Percentiles rank a stretch among this genome's conserved stretches.
Conservation (phyloP, 768 basidiomycete genomes). For the Boletus speciosus region DNA sequence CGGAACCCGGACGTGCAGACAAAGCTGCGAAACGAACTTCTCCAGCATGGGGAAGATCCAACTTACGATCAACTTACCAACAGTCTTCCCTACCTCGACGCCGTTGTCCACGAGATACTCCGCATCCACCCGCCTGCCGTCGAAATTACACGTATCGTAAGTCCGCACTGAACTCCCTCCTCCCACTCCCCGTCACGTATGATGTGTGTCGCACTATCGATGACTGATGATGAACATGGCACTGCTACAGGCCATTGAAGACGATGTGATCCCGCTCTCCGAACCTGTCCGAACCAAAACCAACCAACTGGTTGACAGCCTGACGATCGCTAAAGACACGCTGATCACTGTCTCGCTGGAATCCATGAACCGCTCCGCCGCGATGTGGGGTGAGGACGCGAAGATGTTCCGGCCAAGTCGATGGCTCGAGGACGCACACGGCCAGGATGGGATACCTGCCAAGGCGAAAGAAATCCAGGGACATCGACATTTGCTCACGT, state of each 20-base stretch:
- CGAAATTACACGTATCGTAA: neutral
- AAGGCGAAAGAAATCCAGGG: constrained; percentile 43
- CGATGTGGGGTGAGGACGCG: constrained; percentile 59
- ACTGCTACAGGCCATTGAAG: constrained; percentile 38
- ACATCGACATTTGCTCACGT: constrained; percentile 41
- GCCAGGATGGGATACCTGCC: constrained; percentile 14
- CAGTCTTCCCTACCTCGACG: constrained; percentile 51
- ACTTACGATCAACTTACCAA: constrained; percentile 50
- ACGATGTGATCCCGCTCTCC: constrained; percentile 57
- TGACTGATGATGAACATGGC: neutral
- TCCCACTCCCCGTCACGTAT: constrained; percentile 19
- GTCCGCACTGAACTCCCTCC: constrained; percentile 4
- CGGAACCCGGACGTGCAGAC: constrained; percentile 22
- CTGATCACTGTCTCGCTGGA: constrained; percentile 41
- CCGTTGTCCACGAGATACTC: constrained; percentile 43
- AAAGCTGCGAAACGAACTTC: constrained; percentile 47
- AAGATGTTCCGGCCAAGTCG: constrained; percentile 50
- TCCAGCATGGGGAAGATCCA: constrained; percentile 42
- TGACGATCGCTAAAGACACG: constrained; percentile 49
- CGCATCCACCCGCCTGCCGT: constrained; percentile 9
- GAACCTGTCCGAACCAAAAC: constrained; percentile 41
- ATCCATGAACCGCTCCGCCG: constrained; percentile 46
- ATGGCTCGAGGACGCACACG: constrained; percentile 43
- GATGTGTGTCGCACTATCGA: neutral
- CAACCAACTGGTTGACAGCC: constrained; percentile 35